Evolutionary conservation across 2,329 filamentous ascomycete genomes (phyloP).

Genomic region (Verticillium longisporum): DNA sequence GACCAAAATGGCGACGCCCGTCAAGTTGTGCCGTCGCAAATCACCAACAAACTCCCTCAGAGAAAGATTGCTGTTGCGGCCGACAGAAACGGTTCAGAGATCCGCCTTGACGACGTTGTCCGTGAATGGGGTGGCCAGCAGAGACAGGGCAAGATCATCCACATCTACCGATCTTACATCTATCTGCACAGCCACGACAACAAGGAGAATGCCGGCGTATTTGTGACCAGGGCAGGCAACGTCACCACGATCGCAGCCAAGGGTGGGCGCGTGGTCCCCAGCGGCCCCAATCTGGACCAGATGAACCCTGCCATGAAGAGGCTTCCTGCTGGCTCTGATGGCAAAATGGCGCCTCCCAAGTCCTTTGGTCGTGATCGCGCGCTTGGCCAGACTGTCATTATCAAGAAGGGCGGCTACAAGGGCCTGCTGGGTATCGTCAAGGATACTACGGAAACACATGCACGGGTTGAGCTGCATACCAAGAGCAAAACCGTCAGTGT

Average conservation of each 20-base stretch:
- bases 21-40: constrained; percentile 81
- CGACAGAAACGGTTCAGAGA: constrained; percentile 88
- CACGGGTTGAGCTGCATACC: constrained; percentile 87
- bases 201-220: constrained; percentile 82
- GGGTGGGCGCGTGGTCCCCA: constrained; percentile 66
- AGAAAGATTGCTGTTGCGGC: constrained; percentile 83
- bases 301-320: constrained; percentile 90
- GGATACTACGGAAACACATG: constrained; percentile 79
- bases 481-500: constrained; percentile 89
- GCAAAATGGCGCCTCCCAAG: constrained; percentile 61
- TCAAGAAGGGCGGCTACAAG: constrained; percentile 84
- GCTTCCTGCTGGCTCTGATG: constrained; percentile 45
- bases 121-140: constrained; percentile 84
- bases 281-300: constrained; percentile 73
- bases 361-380: constrained; percentile 75
- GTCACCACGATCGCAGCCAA: constrained; percentile 92
- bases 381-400: constrained; percentile 85
- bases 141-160: constrained; percentile 81
- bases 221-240: constrained; percentile 78
- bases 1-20: constrained; percentile 84
- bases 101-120: constrained; percentile 84
- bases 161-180: constrained; percentile 88
- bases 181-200: constrained; percentile 82
- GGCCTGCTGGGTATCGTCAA: constrained; percentile 92
- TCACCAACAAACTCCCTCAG: constrained; percentile 79